phyloP scores from a whole-genome alignment of 2,329 filamentous ascomycete genomes.

The Colletotrichum orchidophilum region DNA sequence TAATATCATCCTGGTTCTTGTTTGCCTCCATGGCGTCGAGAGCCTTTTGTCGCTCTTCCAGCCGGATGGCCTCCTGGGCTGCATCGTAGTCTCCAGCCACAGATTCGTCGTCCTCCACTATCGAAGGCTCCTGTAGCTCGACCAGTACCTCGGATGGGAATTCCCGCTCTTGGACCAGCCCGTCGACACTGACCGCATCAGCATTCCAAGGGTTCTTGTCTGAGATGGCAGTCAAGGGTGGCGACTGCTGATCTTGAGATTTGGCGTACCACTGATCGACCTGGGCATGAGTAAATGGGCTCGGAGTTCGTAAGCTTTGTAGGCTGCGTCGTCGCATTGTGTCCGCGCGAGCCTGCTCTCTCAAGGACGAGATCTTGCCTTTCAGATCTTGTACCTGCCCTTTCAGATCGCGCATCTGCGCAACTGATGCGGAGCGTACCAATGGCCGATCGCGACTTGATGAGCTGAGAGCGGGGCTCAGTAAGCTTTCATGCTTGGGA shows the following conservation, averaged over 20 bases:
- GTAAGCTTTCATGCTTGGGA: constrained; percentile 47
- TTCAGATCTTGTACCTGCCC: constrained; percentile 88
- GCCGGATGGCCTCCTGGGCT: constrained; percentile 38
- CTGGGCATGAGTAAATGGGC: constrained; percentile 78
- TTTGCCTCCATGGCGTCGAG: constrained; percentile 27
- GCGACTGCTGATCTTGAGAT: constrained; percentile 38
- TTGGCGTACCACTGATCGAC: constrained; percentile 63
- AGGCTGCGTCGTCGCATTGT: constrained; percentile 80
- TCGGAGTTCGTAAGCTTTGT: constrained; percentile 78
- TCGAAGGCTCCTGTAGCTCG: constrained; percentile 14
- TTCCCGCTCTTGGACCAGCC: constrained; percentile 35
- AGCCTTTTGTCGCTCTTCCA: constrained; percentile 37
- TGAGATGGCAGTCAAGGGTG: constrained; percentile 30
- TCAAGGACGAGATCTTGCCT: constrained; percentile 82
- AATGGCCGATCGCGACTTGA: constrained; percentile 57
- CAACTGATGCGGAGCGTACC: constrained; percentile 75
- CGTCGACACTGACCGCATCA: constrained; percentile 41
- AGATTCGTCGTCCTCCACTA: constrained; percentile 40
- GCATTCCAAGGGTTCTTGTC: constrained; percentile 42
- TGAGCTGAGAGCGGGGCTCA: constrained; percentile 56
- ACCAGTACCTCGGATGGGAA: constrained; percentile 14
- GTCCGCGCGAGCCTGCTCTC: constrained; percentile 82
- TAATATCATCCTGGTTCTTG: not conserved
- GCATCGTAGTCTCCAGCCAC: constrained; percentile 40
- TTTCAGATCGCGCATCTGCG: constrained; percentile 77